Percentiles rank a stretch among this genome's conserved stretches.
Evolutionary conservation across 116 monocot species (phyloP).

Genomic region (Zostera marina): DNA sequence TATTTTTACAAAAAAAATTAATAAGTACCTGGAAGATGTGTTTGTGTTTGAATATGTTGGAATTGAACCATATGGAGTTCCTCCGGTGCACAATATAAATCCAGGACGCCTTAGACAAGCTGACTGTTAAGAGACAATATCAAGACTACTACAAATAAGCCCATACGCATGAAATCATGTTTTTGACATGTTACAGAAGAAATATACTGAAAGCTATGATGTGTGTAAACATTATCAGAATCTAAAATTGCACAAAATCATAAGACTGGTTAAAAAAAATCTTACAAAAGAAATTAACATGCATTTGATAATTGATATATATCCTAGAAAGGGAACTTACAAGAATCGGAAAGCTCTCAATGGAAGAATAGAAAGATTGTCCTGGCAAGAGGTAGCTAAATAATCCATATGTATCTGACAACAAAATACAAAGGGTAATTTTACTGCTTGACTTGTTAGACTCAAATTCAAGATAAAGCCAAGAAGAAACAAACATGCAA

Average conservation of each 20-base stretch:
- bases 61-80: conserved; percentile 76
- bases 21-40: conserved; percentile 37
- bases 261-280: too few species aligned
- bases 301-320: background rate
- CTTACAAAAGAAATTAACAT: background rate
- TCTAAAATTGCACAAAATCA: background rate
- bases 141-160: background rate
- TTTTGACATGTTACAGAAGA: too few species aligned
- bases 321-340: conserved; percentile 27
- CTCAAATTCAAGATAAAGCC: background rate
- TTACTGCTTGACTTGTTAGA: background rate
- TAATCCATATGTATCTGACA: conserved; percentile 63
- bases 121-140: conserved; percentile 24
- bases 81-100: conserved; percentile 88
- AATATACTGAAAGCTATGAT: background rate
- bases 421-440: conserved; percentile 8
- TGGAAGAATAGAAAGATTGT: conserved; percentile 63
- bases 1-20: conserved; percentile 3
- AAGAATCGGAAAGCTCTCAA: conserved; percentile 60
- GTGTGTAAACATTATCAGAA: background rate
- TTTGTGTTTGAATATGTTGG: conserved; percentile 46
- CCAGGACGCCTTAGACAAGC: conserved; percentile 70
- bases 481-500: conserved; percentile 64
- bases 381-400: conserved; percentile 77
- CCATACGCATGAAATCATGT: background rate